Evolutionary conservation across 768 basidiomycete genomes (phyloP), one percentile per base, ranked within the genome.

Genomic region (Kwoniella europaea): DNA sequence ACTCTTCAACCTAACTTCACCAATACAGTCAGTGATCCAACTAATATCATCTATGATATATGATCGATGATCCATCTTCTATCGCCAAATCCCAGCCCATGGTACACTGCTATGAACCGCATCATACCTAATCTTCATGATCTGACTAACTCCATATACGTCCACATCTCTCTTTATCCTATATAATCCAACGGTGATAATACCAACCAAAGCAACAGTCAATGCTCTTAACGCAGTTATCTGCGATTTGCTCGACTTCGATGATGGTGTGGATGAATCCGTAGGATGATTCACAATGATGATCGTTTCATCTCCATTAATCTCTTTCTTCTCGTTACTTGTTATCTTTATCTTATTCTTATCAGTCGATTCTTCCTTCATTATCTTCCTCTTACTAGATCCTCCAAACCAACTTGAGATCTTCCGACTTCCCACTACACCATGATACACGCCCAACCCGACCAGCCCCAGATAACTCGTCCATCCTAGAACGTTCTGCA

Each of bases 381-480:
- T 27, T 27, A 27, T 27, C 27, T 57, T 63, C 35, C 56, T 16
- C 27, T 50, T 46, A 12, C 16, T 41, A 4, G 54, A 64, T 6
- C 65, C 41, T 41, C 44, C 52, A 9, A 77, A 42, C 73, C 73
- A 80, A 3, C 60, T 57, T 15, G 73, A 68, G 52, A 76, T 65
- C 60, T 76, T 78, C 75, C 73, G 83, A 56, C 84, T 74, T 0
- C 92, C 93, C 70, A 92, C 90, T 3, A 86, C 86, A 3, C 87
- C 85, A 79, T 94, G 93, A 59, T 90, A 76, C 0, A 86, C 84
- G 0, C 88, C 87, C 24, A 87, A 85, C 1, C 84, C 83, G 0
- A 91, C 86, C 10, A 94, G 86, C 0, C 87, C 89, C 1, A 85
- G 80, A 75, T 94, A 93, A 55, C 90, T 81, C 2, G 88, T 66